A percentile compares a stretch with the other conserved stretches of the same genome.
These are phyloP conservation scores for Neocucurbitaria cava DNA, from an alignment of 2,329 filamentous ascomycete species.

Conservation along the genomic window DNA sequence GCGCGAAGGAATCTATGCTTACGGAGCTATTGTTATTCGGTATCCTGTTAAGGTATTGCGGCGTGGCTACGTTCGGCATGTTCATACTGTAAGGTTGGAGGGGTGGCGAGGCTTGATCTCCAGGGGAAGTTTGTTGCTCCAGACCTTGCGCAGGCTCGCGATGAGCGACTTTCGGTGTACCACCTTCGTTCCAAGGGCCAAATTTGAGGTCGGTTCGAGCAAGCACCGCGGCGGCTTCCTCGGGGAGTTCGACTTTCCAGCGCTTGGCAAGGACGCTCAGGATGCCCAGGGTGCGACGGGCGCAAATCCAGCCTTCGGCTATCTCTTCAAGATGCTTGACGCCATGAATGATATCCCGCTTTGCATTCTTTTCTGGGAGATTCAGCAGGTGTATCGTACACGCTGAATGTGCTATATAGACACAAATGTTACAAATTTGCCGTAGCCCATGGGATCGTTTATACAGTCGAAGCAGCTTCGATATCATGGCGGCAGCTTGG, in stretches of 20 bases:
- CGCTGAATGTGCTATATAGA: conserved; percentile 93
- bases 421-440: conserved; percentile 94
- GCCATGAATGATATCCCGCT: conserved; percentile 87
- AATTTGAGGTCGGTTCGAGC: conserved; percentile 80
- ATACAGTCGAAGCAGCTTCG: conserved; percentile 92
- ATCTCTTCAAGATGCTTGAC: conserved; percentile 94
- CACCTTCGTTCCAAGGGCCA: conserved; percentile 62
- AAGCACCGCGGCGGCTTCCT: conserved; percentile 80
- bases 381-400: conserved; percentile 95
- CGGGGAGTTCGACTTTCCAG: conserved; percentile 86
- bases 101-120: conserved; percentile 30
- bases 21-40: conserved; percentile 28
- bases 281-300: conserved; percentile 82
- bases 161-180: conserved; percentile 31
- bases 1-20: conserved; percentile 30
- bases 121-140: conserved; percentile 26
- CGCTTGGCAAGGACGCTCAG: conserved; percentile 84
- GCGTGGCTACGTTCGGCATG: conserved; percentile 30
- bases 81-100: conserved; percentile 43
- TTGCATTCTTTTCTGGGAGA: conserved; percentile 88
- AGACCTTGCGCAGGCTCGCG: conserved; percentile 22
- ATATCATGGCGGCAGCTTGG: conserved; percentile 86
- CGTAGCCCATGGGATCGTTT: conserved; percentile 89
- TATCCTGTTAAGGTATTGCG: conserved; percentile 33
- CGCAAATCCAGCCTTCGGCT: conserved; percentile 91